These are phyloP conservation scores for Pezicula neosporulosa DNA, from an alignment of 2,329 filamentous ascomycete genomes.

Conservation along the genomic window DNA sequence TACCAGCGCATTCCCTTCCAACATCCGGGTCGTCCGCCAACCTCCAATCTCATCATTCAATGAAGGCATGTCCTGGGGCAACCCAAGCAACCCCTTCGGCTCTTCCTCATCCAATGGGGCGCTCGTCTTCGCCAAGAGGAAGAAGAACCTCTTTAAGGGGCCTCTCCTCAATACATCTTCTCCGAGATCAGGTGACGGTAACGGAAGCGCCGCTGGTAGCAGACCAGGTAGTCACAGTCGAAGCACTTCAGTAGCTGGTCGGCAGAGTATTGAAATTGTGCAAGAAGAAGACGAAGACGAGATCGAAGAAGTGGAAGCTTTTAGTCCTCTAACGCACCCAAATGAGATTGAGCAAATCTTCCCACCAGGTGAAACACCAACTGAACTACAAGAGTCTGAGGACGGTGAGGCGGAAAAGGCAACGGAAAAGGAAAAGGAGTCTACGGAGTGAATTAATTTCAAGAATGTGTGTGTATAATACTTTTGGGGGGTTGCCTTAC, in stretches of 20 bases:
- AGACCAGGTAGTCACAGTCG: slow-evolving; percentile 39
- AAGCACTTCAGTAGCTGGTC: slow-evolving; percentile 61
- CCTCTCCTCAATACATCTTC: slow-evolving; percentile 54
- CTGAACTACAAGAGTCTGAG: neutral
- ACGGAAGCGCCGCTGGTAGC: slow-evolving; percentile 14
- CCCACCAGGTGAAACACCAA: neutral
- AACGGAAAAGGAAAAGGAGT: no score
- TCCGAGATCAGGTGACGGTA: slow-evolving; percentile 20
- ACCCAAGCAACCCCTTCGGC: slow-evolving; percentile 41
- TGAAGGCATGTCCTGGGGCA: slow-evolving; percentile 50
- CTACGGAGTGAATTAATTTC: no score
- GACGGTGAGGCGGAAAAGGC: no score
- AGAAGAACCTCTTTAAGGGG: slow-evolving; percentile 79
- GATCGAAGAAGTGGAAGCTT: slow-evolving; percentile 50
- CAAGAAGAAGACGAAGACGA: slow-evolving; percentile 59
- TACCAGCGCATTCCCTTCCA: slow-evolving; percentile 70
- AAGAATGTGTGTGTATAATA: no score
- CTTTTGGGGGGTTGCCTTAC: no score
- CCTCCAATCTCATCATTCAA: slow-evolving; percentile 51
- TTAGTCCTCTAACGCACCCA: slow-evolving; percentile 42
- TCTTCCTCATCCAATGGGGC: slow-evolving; percentile 55
- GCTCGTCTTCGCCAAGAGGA: slow-evolving; percentile 77
- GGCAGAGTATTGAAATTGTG: slow-evolving; percentile 71
- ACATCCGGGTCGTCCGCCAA: slow-evolving; percentile 76
- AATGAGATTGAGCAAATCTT: slow-evolving; percentile 24